Conservation (phyloP, 495 filamentous ascomycete species). For the Lasiosphaeriaceae sp. region DNA sequence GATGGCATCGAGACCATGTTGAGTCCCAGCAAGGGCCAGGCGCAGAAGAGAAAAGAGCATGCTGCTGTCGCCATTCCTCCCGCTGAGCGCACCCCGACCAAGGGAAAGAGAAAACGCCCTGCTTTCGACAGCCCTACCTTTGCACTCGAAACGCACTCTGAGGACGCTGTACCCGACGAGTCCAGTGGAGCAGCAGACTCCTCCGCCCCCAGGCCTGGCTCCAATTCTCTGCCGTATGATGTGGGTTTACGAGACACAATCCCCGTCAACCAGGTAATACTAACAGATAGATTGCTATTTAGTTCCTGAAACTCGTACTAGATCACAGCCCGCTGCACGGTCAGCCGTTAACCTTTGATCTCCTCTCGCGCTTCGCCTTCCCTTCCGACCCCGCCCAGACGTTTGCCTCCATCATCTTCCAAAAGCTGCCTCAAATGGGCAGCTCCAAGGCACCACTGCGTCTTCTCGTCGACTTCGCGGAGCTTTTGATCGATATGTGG, state of each 20-base stretch:
- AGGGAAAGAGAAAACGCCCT: slow-evolving; percentile 50
- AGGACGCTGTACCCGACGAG: slow-evolving; percentile 1
- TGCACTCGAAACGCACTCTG: slow-evolving; percentile 43
- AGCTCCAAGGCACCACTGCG: slow-evolving; percentile 31
- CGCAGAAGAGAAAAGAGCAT: slow-evolving; percentile 29
- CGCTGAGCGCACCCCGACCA: slow-evolving; percentile 44
- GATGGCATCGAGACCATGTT: slow-evolving; percentile 47
- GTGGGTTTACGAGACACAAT: slow-evolving; percentile 20
- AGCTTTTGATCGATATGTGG: slow-evolving; percentile 43
- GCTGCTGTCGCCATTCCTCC: slow-evolving; percentile 33
- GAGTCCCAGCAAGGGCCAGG: slow-evolving; percentile 40
- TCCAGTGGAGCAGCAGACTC: neutral
- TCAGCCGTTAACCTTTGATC: slow-evolving; percentile 39
- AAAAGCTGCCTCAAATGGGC: slow-evolving; percentile 37
- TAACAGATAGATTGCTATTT: slow-evolving; percentile 6
- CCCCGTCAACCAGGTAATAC: no score
- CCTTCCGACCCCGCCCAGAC: slow-evolving; percentile 37
- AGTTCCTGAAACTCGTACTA: slow-evolving; percentile 43
- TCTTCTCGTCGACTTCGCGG: slow-evolving; percentile 41
- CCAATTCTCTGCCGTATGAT: slow-evolving; percentile 27
- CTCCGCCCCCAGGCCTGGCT: neutral
- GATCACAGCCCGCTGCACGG: slow-evolving; percentile 35
- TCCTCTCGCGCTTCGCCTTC: slow-evolving; percentile 37
- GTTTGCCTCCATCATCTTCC: slow-evolving; percentile 41
- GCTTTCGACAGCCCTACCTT: slow-evolving; percentile 46